A percentile compares a stretch with the other conserved stretches of the same genome.
Evolutionary conservation across 305 asterid genomes (phyloP).

Genomic region (Lippia alba): DNA sequence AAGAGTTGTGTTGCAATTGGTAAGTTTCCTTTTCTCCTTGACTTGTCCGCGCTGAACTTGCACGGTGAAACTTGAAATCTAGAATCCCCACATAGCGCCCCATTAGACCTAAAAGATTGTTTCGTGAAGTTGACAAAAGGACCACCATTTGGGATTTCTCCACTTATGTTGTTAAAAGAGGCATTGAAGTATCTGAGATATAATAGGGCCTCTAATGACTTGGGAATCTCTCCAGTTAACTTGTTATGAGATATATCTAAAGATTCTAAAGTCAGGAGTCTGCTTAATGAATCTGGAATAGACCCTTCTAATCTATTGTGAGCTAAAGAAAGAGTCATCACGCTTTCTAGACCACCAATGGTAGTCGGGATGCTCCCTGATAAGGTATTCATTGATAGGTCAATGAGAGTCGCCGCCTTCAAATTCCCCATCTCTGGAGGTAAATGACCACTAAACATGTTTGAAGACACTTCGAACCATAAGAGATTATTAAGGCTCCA

Average conservation of each 20-base stretch:
- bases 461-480: conserved; percentile 30
- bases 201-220: conserved; percentile 37
- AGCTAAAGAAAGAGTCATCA: conserved; percentile 38
- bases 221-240: conserved; percentile 40
- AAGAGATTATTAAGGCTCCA: conserved; percentile 35
- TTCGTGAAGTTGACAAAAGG: conserved; percentile 41
- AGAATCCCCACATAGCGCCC: conserved; percentile 40
- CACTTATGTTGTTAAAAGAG: conserved; percentile 40
- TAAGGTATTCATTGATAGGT: conserved; percentile 36
- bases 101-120: conserved; percentile 38
- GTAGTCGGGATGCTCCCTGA: conserved; percentile 37
- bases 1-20: background rate
- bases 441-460: conserved; percentile 34
- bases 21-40: conserved; percentile 10
- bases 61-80: conserved; percentile 31
- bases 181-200: conserved; percentile 33
- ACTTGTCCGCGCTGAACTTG: conserved; percentile 1
- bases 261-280: conserved; percentile 35
- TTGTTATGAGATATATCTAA: conserved; percentile 32
- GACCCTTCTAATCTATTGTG: conserved; percentile 37
- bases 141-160: conserved; percentile 43
- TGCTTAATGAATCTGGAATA: conserved; percentile 42
- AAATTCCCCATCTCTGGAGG: conserved; percentile 39
- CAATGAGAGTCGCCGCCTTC: conserved; percentile 23
- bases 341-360: conserved; percentile 31